These are phyloP conservation scores for Curvularia spicifera DNA, from an alignment of 2,329 filamentous ascomycete genomes.

Conservation along the genomic window DNA sequence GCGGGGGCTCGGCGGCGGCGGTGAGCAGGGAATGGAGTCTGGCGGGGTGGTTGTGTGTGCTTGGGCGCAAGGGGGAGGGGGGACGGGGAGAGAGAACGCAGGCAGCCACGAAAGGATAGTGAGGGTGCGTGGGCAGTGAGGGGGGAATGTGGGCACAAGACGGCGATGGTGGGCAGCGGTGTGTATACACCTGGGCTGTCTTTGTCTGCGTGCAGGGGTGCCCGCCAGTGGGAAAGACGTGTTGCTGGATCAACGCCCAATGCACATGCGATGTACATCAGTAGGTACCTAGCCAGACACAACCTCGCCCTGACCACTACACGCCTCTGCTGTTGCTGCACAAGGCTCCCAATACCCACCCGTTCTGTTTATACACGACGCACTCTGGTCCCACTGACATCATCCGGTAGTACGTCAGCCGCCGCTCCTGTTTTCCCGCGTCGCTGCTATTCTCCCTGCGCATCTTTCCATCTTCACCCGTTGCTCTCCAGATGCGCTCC, in stretches of 20 bases:
- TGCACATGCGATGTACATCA: slow-evolving; percentile 13
- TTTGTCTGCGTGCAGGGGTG: slow-evolving; percentile 17
- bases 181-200: slow-evolving; percentile 6
- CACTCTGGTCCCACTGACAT: slow-evolving; percentile 6
- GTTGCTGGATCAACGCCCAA: slow-evolving; percentile 11
- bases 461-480: background rate
- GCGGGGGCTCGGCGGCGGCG: slow-evolving; percentile 27
- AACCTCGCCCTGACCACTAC: background rate
- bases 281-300: background rate
- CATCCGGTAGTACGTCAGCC: slow-evolving; percentile 17
- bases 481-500: slow-evolving; percentile 6
- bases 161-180: slow-evolving; percentile 6
- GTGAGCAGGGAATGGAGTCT: slow-evolving; percentile 22
- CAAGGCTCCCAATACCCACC: background rate
- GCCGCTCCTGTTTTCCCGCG: slow-evolving; percentile 4
- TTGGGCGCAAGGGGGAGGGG: slow-evolving; percentile 8
- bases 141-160: slow-evolving; percentile 1
- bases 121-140: slow-evolving; percentile 13
- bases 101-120: slow-evolving; percentile 9
- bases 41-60: slow-evolving; percentile 10
- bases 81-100: slow-evolving; percentile 1
- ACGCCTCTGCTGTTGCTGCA: slow-evolving; percentile 9
- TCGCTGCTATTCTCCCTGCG: background rate
- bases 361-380: background rate
- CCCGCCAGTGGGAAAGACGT: slow-evolving; percentile 11